Conservation (phyloP, 306 rosid species). For the Medicago ruthenica region DNA sequence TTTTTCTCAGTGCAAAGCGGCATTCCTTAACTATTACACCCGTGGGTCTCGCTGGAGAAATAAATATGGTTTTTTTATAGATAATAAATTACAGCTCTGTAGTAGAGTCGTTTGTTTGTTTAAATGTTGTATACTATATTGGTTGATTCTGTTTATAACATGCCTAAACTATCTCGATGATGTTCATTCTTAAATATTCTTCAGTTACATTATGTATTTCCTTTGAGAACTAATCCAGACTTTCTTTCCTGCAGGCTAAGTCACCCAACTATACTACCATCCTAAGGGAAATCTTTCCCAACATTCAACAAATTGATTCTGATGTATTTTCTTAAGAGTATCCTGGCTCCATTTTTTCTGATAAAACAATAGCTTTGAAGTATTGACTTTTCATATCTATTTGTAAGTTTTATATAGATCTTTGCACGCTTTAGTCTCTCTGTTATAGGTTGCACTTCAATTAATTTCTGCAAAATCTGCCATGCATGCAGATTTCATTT, state of each 20-base stretch:
- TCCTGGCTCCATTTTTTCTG: slow-evolving; percentile 31
- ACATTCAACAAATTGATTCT: slow-evolving; percentile 81
- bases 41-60: slow-evolving; percentile 22
- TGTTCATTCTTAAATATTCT: slow-evolving; percentile 5
- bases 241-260: slow-evolving; percentile 71
- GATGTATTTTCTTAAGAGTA: slow-evolving; percentile 57
- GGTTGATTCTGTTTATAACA: neutral
- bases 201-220: slow-evolving; percentile 34
- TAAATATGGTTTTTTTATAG: neutral
- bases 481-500: slow-evolving; percentile 41
- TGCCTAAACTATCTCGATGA: slow-evolving; percentile 9
- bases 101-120: slow-evolving; percentile 8
- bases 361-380: slow-evolving; percentile 28
- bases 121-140: neutral
- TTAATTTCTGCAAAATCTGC: slow-evolving; percentile 27
- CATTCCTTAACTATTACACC: slow-evolving; percentile 15
- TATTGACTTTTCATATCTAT: slow-evolving; percentile 15
- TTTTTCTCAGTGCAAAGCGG: slow-evolving; percentile 13
- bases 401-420: slow-evolving; percentile 43
- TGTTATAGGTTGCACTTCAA: slow-evolving; percentile 12
- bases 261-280: slow-evolving; percentile 58
- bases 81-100: slow-evolving; percentile 8
- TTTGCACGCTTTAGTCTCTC: slow-evolving; percentile 16
- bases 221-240: slow-evolving; percentile 37
- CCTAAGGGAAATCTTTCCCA: slow-evolving; percentile 66